Evolutionary conservation across 805 yeast species (phyloP), one percentile per base, ranked within the genome.

Genomic region (Candida easanensis): DNA sequence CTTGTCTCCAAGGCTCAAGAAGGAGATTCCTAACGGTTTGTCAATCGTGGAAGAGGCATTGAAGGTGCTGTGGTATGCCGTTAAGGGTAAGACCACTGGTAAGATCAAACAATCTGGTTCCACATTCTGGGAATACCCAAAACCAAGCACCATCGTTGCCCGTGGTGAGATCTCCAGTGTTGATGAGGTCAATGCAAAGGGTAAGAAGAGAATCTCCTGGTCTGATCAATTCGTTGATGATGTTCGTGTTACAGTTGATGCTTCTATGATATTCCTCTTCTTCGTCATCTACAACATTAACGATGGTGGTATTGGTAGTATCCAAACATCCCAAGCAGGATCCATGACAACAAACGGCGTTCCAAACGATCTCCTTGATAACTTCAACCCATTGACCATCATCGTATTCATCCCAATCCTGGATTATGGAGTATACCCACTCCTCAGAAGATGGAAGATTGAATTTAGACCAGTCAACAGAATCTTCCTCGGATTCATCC

Each of bases 281-380:
- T 84, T 75, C 61, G 86, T 89, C 30, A 69, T 85, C 40, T 85
- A 80, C 70, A 88, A 82, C 68, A 84, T 85, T 84, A 61, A 77
- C 45, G 80, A 79, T 66, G 81, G 81, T 63, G 83, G 85, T 56
- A 76, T 83, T 46, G 75, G 87, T 32, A 40, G 47, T 31, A 44
- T 56, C 30, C 53, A 54, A 36, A 56, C 49, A 40, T 56, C 60
- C 6, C 88, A 82, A 60, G 88, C 90, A 34, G 85, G 81, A 44
- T 71, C 76, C 51, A 81, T 84, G 87, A 78, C 82, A 54, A 69
- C 76, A 41, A 88, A 85, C 61, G 85, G 87, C 32, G 72, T 85
- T 53, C 93, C 95, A 52, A 86, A 86, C 60, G 95, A 85, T 70
- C 71, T 85, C 54, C 75, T 85, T 70, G 83, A 80, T 64, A 83